Percentiles rank a stretch among this genome's conserved stretches.
Evolutionary conservation across 75 land plant species (phyloP).

Genomic region (Gnetum montanum): DNA sequence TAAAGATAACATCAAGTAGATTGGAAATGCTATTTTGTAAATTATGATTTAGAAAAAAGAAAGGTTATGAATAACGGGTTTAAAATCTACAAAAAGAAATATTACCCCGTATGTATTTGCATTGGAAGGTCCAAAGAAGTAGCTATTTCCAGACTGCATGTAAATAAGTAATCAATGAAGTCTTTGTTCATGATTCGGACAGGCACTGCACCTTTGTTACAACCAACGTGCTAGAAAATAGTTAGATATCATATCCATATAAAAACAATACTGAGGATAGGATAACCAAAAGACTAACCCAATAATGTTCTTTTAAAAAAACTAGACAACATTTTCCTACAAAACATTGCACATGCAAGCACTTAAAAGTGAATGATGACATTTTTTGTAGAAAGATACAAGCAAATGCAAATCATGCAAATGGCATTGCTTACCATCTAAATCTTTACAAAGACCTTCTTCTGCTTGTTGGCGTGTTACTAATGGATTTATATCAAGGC

Average conservation of each 20-base stretch:
- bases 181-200: constrained; percentile 62
- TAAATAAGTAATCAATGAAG: constrained; percentile 67
- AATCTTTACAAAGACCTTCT: constrained; percentile 49
- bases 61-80: too few species aligned
- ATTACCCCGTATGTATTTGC: constrained; percentile 98
- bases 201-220: too few species aligned
- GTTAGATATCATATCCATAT: too few species aligned
- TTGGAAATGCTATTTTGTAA: too few species aligned
- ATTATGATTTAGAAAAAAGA: too few species aligned
- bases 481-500: constrained; percentile 66
- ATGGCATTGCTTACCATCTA: constrained; percentile 42
- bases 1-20: too few species aligned
- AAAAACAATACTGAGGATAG: not conserved
- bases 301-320: not conserved
- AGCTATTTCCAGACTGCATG: constrained; percentile 66
- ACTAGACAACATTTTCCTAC: not conserved
- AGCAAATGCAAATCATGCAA: too few species aligned
- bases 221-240: too few species aligned
- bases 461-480: constrained; percentile 60
- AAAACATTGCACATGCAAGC: not conserved
- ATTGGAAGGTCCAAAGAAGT: constrained; percentile 47
- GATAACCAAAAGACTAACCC: not conserved
- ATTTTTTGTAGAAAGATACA: too few species aligned
- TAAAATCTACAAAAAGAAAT: not conserved
- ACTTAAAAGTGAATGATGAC: too few species aligned